These are phyloP conservation scores for Cutaneotrichosporon dermatis DNA, from an alignment of 1,284 basidiomycete genomes.

Conservation along the genomic window DNA sequence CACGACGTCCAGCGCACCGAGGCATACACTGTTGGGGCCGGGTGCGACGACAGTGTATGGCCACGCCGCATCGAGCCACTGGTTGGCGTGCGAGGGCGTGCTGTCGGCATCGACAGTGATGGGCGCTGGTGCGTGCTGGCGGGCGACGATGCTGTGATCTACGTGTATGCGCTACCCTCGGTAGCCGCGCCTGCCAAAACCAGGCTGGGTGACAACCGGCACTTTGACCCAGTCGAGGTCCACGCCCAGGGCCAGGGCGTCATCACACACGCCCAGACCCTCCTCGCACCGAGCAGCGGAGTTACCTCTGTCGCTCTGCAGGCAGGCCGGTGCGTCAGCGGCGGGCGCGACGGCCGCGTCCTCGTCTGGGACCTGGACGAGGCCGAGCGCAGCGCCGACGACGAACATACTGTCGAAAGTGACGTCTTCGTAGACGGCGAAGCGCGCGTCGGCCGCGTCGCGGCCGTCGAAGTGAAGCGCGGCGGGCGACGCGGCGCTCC, in stretches of 20 bases:
- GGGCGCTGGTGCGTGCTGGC: conserved; percentile 47
- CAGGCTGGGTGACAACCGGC: too few relatives aligned
- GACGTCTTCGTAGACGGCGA: neutral
- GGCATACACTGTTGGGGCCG: conserved; percentile 32
- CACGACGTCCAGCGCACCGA: conserved; percentile 28
- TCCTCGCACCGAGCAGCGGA: conserved; percentile 39
- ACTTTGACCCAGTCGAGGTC: too few relatives aligned
- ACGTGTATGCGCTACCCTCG: conserved; percentile 44
- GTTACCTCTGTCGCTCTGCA: conserved; percentile 39
- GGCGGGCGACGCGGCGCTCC: conserved; percentile 18
- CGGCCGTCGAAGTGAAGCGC: conserved; percentile 38
- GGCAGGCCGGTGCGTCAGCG: conserved; percentile 40
- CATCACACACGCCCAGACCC: conserved; percentile 41
- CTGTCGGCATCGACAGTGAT: conserved; percentile 41
- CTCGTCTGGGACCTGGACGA: conserved; percentile 46
- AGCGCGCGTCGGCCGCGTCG: conserved; percentile 28
- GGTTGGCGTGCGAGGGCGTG: conserved; percentile 36
- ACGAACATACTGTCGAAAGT: neutral
- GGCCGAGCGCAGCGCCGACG: conserved; percentile 7
- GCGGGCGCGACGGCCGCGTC: conserved; percentile 42
- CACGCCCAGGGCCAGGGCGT: neutral
- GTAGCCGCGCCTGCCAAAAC: too few relatives aligned
- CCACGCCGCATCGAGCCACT: conserved; percentile 33
- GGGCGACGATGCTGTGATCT: conserved; percentile 43
- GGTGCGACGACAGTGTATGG: conserved; percentile 24